These are phyloP conservation scores for Asterella californica DNA, from an alignment of 225 moss, liverwort and hornwort genomes.

Conservation along the genomic window DNA sequence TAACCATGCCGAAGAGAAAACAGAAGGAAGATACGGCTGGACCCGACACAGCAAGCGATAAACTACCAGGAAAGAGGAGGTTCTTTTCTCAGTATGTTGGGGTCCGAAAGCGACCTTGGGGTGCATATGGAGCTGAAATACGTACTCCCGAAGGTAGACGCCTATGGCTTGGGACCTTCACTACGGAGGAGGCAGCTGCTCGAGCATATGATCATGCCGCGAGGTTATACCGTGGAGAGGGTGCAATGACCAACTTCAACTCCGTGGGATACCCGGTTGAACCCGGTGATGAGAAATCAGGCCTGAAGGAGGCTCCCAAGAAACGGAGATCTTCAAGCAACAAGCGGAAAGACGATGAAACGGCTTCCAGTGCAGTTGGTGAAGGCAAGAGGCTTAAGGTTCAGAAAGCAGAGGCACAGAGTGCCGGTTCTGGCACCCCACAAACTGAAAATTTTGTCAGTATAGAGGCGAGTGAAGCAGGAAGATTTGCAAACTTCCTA, in stretches of 20 bases:
- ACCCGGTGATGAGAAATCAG: conserved; percentile 39
- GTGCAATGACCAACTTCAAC: conserved; percentile 90
- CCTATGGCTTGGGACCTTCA: conserved; percentile 94
- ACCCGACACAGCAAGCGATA: conserved; percentile 32
- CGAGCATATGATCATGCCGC: conserved; percentile 93
- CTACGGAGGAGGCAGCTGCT: conserved; percentile 95
- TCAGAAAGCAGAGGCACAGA: conserved; percentile 24
- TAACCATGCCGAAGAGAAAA: conserved; percentile 57
- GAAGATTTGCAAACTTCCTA: conserved; percentile 5
- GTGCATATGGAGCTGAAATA: conserved; percentile 98
- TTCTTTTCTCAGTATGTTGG: conserved; percentile 96
- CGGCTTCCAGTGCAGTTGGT: conserved; percentile 11
- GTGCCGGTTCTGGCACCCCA: conserved; percentile 10
- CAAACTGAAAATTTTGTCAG: conserved; percentile 11
- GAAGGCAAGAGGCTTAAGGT: conserved; percentile 27
- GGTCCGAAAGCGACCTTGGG: conserved; percentile 97
- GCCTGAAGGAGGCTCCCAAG: conserved; percentile 43
- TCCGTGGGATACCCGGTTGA: conserved; percentile 49
- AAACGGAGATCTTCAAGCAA: conserved; percentile 50
- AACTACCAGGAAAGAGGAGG: conserved; percentile 67
- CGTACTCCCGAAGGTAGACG: conserved; percentile 95
- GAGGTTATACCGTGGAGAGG: conserved; percentile 85
- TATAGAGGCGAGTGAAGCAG: conserved; percentile 24
- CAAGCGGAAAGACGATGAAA: conserved; percentile 53
- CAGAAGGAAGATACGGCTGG: conserved; percentile 56